Evolutionary conservation across 495 filamentous ascomycete species (phyloP), one percentile per base, ranked within the genome.

Genomic region (Parathielavia hyrcaniae): DNA sequence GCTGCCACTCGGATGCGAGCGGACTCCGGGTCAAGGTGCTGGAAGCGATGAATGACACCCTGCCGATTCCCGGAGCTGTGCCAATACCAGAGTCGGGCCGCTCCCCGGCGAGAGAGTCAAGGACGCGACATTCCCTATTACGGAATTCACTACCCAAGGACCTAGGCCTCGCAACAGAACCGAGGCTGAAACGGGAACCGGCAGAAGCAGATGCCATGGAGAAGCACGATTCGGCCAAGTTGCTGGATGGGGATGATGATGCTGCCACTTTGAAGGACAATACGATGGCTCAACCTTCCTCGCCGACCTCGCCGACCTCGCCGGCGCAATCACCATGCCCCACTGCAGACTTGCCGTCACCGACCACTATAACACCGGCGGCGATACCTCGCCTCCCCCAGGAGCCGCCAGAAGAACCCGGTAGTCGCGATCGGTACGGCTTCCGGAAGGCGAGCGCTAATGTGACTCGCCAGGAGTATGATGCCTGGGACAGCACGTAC

Each of bases 401-500:
- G 16, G 68, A 72, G 39, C 62, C 61, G 2, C 62, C 61, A 22
- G 74, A 77, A 49, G 64, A 67, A 10, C 64, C 68, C 5, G 59
- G 47, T 13, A 63, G 67, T 14, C 83, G 89, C n/a, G 91, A 96
- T 70, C 82, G 86, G 26, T 93, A 96, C 68, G 93, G 93, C 2
- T 98, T 98, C 67, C 84, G 86, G 19, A 98, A 96, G 71, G 81
- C 83, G n/a, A 90, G 78, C 11, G 83, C 89, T 61, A 84, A 96
- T 63, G 80, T 96, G 50, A 85, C 80, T 20, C 68, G 83, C 13
- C 77, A 86, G 22, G 78, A 91, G 66, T 96, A 95, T 64, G 88
- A 97, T 65, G 74, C 77, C 9, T 98, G 93, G 93, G 84, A 88
- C 50, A 66, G 69, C 11, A 69, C 73, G 8, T 97, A 98, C 66